phyloP scores from a whole-genome alignment of 2,329 filamentous ascomycete species.

The Aschersonia sp. region DNA sequence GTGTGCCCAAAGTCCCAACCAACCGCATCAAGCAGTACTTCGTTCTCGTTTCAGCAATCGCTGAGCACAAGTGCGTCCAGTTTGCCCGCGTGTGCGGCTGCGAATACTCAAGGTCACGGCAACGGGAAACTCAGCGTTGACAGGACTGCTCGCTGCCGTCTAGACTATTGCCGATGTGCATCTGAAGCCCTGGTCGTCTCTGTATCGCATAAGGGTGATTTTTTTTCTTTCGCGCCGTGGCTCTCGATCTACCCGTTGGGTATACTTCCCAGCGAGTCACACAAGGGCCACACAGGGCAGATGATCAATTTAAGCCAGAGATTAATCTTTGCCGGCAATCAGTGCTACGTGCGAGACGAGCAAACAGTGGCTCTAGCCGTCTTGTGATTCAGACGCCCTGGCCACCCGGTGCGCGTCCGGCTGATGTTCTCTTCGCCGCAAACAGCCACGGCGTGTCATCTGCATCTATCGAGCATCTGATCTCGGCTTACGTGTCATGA shows the following conservation, averaged over 20 bases:
- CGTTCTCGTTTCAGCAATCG: not conserved
- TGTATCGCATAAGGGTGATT: not conserved
- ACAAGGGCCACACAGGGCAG: not conserved
- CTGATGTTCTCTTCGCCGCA: too few relatives aligned
- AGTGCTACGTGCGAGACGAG: not conserved
- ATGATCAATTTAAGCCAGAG: too few relatives aligned
- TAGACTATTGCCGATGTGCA: too few relatives aligned
- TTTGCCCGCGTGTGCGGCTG: not conserved
- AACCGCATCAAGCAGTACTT: not conserved
- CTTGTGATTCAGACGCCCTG: too few relatives aligned
- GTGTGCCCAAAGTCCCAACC: not conserved
- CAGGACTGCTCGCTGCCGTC: too few relatives aligned
- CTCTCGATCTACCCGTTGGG: not conserved
- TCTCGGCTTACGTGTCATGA: too few relatives aligned
- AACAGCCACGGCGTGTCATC: too few relatives aligned
- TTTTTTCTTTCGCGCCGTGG: not conserved
- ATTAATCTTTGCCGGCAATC: not conserved
- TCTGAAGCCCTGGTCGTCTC: too few relatives aligned
- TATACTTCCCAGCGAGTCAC: not conserved
- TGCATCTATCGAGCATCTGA: too few relatives aligned
- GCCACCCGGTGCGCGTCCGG: too few relatives aligned
- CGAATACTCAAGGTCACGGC: not conserved
- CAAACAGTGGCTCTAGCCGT: not conserved
- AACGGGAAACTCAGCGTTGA: not conserved
- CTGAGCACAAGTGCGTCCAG: not conserved